phyloP scores from a whole-genome alignment of 108 stramenopile genomes.

The Cyclostephanos tholiformis region DNA sequence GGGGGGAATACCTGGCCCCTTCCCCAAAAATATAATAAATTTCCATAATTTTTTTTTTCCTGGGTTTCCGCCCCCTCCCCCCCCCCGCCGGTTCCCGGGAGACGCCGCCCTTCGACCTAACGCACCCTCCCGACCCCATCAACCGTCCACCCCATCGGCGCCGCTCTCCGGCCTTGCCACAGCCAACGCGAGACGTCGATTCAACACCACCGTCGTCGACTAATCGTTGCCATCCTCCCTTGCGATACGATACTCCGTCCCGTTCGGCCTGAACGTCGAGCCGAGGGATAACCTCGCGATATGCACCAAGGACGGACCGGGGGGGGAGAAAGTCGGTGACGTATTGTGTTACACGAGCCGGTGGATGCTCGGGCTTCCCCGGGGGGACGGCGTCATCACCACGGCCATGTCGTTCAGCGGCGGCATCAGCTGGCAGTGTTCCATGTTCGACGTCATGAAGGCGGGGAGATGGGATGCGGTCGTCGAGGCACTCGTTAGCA shows the following conservation, averaged over 20 bases:
- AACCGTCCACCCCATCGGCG: too few species aligned
- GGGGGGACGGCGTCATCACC: conserved; percentile 71
- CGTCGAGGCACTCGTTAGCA: conserved; percentile 70
- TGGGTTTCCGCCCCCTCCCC: too few species aligned
- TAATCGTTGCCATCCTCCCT: too few species aligned
- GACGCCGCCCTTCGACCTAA: too few species aligned
- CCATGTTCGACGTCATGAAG: conserved; percentile 79
- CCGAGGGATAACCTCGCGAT: conserved; percentile 67
- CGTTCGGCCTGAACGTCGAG: conserved; percentile 79
- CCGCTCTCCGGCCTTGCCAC: too few species aligned
- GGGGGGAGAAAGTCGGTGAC: conserved; percentile 77
- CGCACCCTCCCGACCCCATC: too few species aligned
- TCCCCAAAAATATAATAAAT: too few species aligned
- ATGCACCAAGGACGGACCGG: conserved; percentile 70
- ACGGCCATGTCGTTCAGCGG: conserved; percentile 75
- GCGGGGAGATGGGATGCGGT: conserved; percentile 75
- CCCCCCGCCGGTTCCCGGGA: too few species aligned
- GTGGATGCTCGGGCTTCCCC: conserved; percentile 82
- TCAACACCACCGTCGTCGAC: too few species aligned
- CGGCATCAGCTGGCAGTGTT: conserved; percentile 74
- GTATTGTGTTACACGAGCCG: conserved; percentile 74
- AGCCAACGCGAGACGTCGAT: too few species aligned
- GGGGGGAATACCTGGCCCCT: too few species aligned
- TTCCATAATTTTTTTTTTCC: too few species aligned
- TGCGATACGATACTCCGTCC: conserved; percentile 72